These are phyloP conservation scores for Botrytis aclada DNA, from an alignment of 2,329 filamentous ascomycete species.

Conservation along the genomic window DNA sequence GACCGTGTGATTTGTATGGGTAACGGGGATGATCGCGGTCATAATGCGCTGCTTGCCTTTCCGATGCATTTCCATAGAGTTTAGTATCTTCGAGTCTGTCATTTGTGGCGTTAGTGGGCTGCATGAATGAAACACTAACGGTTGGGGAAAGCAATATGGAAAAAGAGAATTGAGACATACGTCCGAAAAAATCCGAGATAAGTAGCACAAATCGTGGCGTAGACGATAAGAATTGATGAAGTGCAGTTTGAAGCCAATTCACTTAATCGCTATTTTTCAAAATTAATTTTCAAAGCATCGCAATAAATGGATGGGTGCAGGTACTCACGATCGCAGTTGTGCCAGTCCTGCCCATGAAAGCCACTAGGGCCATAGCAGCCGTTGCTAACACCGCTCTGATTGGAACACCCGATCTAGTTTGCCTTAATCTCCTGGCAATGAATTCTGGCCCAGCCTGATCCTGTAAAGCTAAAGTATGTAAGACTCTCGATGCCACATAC, in stretches of 20 bases:
- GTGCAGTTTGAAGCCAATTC: constrained; percentile 42
- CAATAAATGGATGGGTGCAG: background rate
- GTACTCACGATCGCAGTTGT: constrained; percentile 39
- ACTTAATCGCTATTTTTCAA: constrained; percentile 36
- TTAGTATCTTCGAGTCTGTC: constrained; percentile 41
- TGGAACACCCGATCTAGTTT: constrained; percentile 42
- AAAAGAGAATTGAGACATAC: constrained; percentile 28
- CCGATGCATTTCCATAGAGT: constrained; percentile 41
- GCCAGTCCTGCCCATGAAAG: constrained; percentile 42
- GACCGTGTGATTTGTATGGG: constrained; percentile 42
- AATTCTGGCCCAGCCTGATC: constrained; percentile 43
- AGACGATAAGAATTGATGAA: constrained; percentile 43
- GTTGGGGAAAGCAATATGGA: background rate
- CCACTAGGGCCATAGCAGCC: constrained; percentile 41
- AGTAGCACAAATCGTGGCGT: constrained; percentile 42
- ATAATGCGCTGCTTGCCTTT: constrained; percentile 39
- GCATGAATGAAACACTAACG: background rate
- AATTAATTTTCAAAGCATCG: constrained; percentile 15
- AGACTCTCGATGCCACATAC: constrained; percentile 40
- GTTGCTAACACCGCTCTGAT: constrained; percentile 43
- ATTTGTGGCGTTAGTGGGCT: background rate
- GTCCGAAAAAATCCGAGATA: constrained; percentile 42
- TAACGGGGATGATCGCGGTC: constrained; percentile 40
- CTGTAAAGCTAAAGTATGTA: constrained; percentile 41
- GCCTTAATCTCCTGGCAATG: constrained; percentile 40